A percentile compares a stretch with the other conserved stretches of the same genome.
Evolutionary conservation across 352 stramenopile species (phyloP).

Genomic region (Globisporangium acanthophoron): DNA sequence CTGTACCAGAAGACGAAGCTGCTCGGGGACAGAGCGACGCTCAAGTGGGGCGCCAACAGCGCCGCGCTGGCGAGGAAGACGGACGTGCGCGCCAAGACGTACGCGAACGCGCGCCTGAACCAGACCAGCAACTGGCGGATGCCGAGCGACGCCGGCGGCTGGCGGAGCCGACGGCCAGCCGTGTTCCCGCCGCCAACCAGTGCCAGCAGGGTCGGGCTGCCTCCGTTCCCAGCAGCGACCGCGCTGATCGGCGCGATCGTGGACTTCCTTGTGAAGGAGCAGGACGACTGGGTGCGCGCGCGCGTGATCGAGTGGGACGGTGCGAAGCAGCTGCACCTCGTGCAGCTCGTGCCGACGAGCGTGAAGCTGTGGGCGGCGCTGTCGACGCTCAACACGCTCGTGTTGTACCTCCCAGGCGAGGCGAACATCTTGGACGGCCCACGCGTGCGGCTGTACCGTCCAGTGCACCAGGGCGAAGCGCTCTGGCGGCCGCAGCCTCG

Average conservation of each 20-base stretch:
- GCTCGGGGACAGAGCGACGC: conserved; percentile 32
- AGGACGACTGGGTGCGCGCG: conserved; percentile 67
- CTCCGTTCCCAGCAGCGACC: conserved; percentile 42
- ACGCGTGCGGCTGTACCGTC: conserved; percentile 57
- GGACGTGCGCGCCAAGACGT: conserved; percentile 23
- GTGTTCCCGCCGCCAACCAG: conserved; percentile 37
- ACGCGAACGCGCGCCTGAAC: conserved; percentile 29
- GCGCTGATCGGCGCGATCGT: conserved; percentile 62
- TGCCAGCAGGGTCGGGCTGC: conserved; percentile 35
- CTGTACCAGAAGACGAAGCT: conserved; percentile 44
- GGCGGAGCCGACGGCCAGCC: conserved; percentile 34
- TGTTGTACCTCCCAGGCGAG: conserved; percentile 61
- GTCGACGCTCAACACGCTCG: conserved; percentile 46
- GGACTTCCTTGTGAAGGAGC: conserved; percentile 61
- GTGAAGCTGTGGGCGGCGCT: conserved; percentile 64
- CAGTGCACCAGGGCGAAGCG: conserved; percentile 36
- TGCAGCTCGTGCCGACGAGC: conserved; percentile 49
- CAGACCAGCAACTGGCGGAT: conserved; percentile 27
- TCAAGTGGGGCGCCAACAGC: conserved; percentile 17
- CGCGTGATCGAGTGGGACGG: conserved; percentile 66
- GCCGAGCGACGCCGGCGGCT: conserved; percentile 31
- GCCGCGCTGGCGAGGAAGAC: conserved; percentile 11
- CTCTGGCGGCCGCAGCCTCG: conserved; percentile 75
- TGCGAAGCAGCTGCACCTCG: conserved; percentile 55
- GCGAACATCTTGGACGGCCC: conserved; percentile 49